A percentile compares a stretch with the other conserved stretches of the same genome.
Conservation (phyloP, 768 basidiomycete genomes). For the Grammothele lineata region DNA sequence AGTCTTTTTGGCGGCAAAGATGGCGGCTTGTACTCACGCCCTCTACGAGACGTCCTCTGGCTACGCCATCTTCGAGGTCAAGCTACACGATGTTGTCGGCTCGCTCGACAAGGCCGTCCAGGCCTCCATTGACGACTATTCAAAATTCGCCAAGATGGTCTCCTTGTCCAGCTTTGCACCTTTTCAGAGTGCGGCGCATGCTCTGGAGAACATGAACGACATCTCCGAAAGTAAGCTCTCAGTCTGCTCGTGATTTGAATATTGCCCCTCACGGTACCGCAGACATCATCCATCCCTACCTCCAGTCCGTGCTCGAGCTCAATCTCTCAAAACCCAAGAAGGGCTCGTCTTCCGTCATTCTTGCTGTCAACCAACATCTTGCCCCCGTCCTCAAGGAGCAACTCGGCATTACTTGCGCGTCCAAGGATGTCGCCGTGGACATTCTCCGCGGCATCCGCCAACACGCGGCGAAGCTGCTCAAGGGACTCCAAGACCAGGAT, state of each 20-base stretch:
- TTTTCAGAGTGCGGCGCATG: conserved; percentile 90
- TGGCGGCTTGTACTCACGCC: conserved; percentile 66
- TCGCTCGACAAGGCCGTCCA: conserved; percentile 75
- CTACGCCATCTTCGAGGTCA: conserved; percentile 88
- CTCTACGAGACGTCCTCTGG: conserved; percentile 94
- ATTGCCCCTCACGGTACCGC: background rate
- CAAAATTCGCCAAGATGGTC: conserved; percentile 92
- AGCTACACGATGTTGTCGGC: conserved; percentile 84
- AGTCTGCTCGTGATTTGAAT: conserved; percentile 1
- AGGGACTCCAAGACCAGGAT: conserved; percentile 84
- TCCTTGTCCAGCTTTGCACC: conserved; percentile 86
- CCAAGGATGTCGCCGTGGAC: conserved; percentile 76
- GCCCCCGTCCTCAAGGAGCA: conserved; percentile 74
- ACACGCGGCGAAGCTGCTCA: conserved; percentile 87
- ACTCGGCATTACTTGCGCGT: conserved; percentile 72
- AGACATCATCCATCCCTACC: conserved; percentile 85
- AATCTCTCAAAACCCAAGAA: conserved; percentile 78
- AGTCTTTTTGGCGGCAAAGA: conserved; percentile 16
- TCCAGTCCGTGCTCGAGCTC: conserved; percentile 81
- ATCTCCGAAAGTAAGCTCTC: conserved; percentile 81
- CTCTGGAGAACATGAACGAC: conserved; percentile 94
- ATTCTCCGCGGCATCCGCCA: conserved; percentile 90
- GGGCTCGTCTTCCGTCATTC: conserved; percentile 54
- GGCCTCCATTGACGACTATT: conserved; percentile 79
- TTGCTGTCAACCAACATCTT: conserved; percentile 76